These are phyloP conservation scores for Alternaria conjuncta DNA, from an alignment of 2,329 filamentous ascomycete genomes.

Conservation along the genomic window DNA sequence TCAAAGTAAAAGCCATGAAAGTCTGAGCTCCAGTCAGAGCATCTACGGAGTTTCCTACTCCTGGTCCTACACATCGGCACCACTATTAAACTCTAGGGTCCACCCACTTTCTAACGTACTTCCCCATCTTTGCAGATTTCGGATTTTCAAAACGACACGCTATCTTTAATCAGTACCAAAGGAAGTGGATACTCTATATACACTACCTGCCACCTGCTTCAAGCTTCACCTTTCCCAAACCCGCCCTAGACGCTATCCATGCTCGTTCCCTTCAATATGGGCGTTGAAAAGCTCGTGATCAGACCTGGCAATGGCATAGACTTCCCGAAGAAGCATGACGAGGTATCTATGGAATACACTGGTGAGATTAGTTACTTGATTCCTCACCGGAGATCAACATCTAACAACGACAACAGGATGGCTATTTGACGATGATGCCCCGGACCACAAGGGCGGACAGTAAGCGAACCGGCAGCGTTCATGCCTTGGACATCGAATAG, in stretches of 20 bases:
- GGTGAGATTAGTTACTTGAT: conserved; percentile 47
- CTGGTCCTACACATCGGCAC: conserved; percentile 16
- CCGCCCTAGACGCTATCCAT: neutral
- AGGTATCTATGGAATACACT: conserved; percentile 87
- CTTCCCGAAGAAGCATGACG: conserved; percentile 70
- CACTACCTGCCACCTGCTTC: neutral
- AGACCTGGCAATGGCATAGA: conserved; percentile 66
- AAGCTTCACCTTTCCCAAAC: neutral
- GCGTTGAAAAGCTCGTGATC: conserved; percentile 72
- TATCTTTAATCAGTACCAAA: neutral
- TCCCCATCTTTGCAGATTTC: conserved; percentile 1
- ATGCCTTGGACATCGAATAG: neutral
- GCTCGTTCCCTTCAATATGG: conserved; percentile 45
- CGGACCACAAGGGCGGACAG: conserved; percentile 72
- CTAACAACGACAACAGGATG: conserved; percentile 58
- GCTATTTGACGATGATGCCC: conserved; percentile 70
- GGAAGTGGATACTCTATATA: neutral
- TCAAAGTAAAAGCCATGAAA: conserved; percentile 23
- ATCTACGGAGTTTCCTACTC: conserved; percentile 36
- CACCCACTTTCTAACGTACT: conserved; percentile 15
- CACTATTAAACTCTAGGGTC: conserved; percentile 30
- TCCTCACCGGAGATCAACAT: neutral
- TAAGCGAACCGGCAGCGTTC: conserved; percentile 55
- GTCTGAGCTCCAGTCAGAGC: conserved; percentile 31
- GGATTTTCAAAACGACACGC: neutral